Conservation (phyloP, 352 stramenopile genomes). For the Aphanomyces cochlioides region DNA sequence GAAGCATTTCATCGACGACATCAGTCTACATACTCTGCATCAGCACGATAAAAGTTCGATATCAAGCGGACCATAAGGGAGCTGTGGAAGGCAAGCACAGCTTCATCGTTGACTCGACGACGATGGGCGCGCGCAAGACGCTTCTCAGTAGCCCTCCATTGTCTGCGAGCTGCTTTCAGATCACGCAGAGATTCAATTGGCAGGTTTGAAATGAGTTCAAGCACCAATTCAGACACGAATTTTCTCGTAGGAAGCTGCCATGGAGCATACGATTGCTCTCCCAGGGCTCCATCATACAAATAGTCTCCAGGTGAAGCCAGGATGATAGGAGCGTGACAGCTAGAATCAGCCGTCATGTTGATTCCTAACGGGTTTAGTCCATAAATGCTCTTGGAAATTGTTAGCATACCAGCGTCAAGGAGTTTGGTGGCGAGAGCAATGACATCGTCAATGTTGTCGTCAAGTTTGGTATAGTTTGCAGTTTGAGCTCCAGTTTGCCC, state of each 20-base stretch:
- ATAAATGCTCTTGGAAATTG: too few species aligned
- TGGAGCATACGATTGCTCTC: neutral
- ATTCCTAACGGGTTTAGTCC: too few species aligned
- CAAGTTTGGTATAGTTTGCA: neutral
- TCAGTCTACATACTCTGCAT: slow-evolving; percentile 10
- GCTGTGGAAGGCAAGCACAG: neutral
- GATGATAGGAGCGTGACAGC: too few species aligned
- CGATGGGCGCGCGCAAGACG: neutral
- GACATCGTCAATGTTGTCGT: slow-evolving; percentile 10
- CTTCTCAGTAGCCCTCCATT: slow-evolving; percentile 2
- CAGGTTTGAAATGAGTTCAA: neutral
- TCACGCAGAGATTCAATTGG: neutral
- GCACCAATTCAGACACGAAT: neutral
- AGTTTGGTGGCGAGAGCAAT: slow-evolving; percentile 1
- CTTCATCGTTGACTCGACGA: neutral
- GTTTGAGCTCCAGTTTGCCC: too few species aligned
- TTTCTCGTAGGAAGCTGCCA: neutral
- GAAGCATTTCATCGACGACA: slow-evolving; percentile 7
- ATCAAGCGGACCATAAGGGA: neutral
- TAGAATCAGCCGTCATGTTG: too few species aligned
- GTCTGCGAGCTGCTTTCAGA: neutral
- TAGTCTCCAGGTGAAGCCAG: neutral
- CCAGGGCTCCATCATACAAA: neutral
- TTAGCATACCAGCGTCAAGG: neutral
- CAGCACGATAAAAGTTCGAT: neutral